A percentile compares a stretch with the other conserved stretches of the same genome.
Conservation (phyloP, 148 eudicot species). For the Rhododendron vialii region DNA sequence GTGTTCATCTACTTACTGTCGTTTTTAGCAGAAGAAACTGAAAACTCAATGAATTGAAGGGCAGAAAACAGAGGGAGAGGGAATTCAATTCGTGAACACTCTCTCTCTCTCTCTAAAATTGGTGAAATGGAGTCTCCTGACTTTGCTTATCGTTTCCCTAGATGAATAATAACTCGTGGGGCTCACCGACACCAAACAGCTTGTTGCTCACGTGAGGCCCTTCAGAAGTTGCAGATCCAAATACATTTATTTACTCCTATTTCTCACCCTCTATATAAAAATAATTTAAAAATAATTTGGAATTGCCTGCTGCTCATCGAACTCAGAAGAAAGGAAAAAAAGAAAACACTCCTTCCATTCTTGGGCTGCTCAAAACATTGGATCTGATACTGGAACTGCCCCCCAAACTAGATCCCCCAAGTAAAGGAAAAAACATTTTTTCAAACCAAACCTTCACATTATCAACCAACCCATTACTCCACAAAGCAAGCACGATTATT, state of each 20-base stretch:
- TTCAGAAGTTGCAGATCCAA: constrained; percentile 8
- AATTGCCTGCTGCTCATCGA: background rate
- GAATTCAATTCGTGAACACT: background rate
- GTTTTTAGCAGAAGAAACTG: background rate
- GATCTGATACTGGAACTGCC: background rate
- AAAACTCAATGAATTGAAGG: background rate
- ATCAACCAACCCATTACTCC: too few relatives aligned
- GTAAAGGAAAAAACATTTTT: too few relatives aligned
- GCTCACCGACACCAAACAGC: constrained; percentile 2
- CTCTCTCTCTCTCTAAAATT: background rate
- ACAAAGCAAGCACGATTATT: too few relatives aligned
- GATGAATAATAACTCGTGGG: background rate
- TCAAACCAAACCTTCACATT: background rate
- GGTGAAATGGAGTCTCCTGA: background rate
- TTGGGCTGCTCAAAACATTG: background rate
- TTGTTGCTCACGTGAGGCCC: constrained; percentile 10
- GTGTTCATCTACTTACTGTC: background rate
- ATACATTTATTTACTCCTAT: background rate
- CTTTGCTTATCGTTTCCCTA: background rate
- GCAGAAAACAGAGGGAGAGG: background rate
- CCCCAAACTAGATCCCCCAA: background rate
- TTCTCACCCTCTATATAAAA: too few relatives aligned
- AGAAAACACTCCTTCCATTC: background rate
- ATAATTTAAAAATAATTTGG: background rate
- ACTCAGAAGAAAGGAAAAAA: background rate